Evolutionary conservation across 2,329 filamentous ascomycete genomes (phyloP), one percentile per base, ranked within the genome.

Genomic region (Colletotrichum neosansevieriae): DNA sequence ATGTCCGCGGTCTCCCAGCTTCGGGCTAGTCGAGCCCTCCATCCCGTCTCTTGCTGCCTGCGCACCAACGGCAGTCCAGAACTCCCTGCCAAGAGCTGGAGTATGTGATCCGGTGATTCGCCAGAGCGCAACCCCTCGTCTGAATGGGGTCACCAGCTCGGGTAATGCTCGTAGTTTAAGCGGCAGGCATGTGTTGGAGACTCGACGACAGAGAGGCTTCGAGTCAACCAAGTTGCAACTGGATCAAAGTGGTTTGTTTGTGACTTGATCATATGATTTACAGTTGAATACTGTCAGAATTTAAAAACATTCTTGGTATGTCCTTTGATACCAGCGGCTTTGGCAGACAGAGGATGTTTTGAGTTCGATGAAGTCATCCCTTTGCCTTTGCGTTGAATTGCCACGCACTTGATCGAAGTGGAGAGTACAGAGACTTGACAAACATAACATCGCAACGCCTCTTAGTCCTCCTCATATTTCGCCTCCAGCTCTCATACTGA

Each of bases 291-390:
- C 11, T 10, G 2, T 21, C 29, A 21, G 56, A 44, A 15, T 17
- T 60, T 29, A 29, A n/a, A 50, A 50, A 50, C 10, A 7, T 29
- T 13, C 11, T 6, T 11, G 45, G 11, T 3, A 47, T 36, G 29
- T 29, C 47, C 42, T 19, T 58, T 12, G 17, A 11, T 21, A 6
- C 19, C 3, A 9, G 17, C 32, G 21, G 36, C 12, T 11, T 38
- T 15, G 1, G 36, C 2, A 13, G 36, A 15, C 10, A 21, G 32
- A 36, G 42, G 12, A 7, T n/a, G 10, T 29, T 24, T 64, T 58
- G 59, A 50, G 54, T 44, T 73, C 60, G 36, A 49, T 42, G 34
- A 69, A 68, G 51, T 62, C 67, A 62, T 60, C 44, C 12, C 45
- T 24, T 29, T 29, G 29, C 29, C 29, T 29, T 7, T 38, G 13